Evolutionary conservation across 1,284 basidiomycete genomes (phyloP).

Genomic region (Puccinia novopanici): DNA sequence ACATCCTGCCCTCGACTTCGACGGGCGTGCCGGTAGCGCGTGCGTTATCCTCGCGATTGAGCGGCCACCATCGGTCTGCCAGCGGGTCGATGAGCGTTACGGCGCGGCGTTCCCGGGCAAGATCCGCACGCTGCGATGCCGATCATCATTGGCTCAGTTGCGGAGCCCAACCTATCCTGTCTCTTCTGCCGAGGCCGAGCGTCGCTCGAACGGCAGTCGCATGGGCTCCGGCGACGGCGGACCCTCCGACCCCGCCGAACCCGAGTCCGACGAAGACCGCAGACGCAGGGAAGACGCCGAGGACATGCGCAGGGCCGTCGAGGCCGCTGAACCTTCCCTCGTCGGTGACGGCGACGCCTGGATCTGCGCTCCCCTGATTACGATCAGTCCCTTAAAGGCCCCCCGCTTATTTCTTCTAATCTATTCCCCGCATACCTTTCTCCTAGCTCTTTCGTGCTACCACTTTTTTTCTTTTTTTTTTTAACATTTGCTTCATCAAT

Average conservation of each 20-base stretch:
- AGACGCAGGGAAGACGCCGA: slow-evolving; percentile 37
- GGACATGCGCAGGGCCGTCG: slow-evolving; percentile 44
- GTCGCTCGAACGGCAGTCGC: slow-evolving; percentile 10
- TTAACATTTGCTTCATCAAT: too few species aligned
- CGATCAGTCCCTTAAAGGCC: slow-evolving; percentile 23
- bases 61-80: slow-evolving; percentile 48
- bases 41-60: slow-evolving; percentile 51
- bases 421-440: too few species aligned
- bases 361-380: slow-evolving; percentile 48
- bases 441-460: too few species aligned
- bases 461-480: too few species aligned
- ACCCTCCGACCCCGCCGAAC: not conserved
- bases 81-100: slow-evolving; percentile 29
- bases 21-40: slow-evolving; percentile 42
- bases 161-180: slow-evolving; percentile 58
- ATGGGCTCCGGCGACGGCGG: not conserved
- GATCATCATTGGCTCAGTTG: slow-evolving; percentile 61
- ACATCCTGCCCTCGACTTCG: slow-evolving; percentile 52
- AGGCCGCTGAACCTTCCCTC: slow-evolving; percentile 43
- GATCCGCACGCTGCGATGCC: slow-evolving; percentile 59
- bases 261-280: slow-evolving; percentile 9
- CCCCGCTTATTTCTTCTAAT: slow-evolving; percentile 38
- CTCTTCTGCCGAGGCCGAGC: slow-evolving; percentile 37
- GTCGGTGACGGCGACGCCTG: slow-evolving; percentile 43
- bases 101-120: slow-evolving; percentile 56